Evolutionary conservation across 2,329 filamentous ascomycete species (phyloP).

Genomic region (Pyrenophora tritici-repentis): DNA sequence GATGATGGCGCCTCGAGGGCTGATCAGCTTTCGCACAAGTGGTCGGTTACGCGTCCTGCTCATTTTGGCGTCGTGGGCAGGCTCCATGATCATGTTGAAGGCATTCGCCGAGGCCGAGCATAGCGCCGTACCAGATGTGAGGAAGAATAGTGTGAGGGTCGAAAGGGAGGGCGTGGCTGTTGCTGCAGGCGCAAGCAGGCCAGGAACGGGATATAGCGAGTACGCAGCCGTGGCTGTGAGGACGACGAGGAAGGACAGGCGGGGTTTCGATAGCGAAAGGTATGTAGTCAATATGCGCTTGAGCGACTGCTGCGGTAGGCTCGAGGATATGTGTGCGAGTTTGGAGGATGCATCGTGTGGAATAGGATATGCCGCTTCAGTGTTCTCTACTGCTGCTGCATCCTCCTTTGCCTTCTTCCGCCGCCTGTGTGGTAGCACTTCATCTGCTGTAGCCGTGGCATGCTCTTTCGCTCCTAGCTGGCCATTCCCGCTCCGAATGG

Average conservation of each 20-base stretch:
- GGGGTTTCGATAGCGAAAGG: conserved; percentile 92
- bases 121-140: conserved; percentile 85
- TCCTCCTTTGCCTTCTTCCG: conserved; percentile 38
- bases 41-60: conserved; percentile 88
- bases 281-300: conserved; percentile 76
- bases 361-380: conserved; percentile 42
- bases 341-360: conserved; percentile 65
- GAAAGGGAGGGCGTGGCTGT: conserved; percentile 78
- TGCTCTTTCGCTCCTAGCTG: conserved; percentile 13
- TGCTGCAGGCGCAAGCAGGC: conserved; percentile 73
- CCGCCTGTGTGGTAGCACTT: conserved; percentile 44
- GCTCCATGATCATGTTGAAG: conserved; percentile 97
- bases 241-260: conserved; percentile 87
- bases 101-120: conserved; percentile 92
- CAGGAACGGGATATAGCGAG: conserved; percentile 88
- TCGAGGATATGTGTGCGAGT: conserved; percentile 61
- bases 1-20: conserved; percentile 69
- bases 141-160: conserved; percentile 87
- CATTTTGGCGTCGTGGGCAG: conserved; percentile 89
- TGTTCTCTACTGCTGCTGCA: conserved; percentile 12
- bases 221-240: conserved; percentile 90
- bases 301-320: conserved; percentile 61
- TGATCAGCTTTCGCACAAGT: conserved; percentile 80
- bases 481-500: conserved; percentile 12
- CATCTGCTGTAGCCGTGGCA: conserved; percentile 19